Evolutionary conservation across 148 eudicot species (phyloP), one percentile per base, ranked within the genome.

Genomic region (Fagopyrum tataricum): DNA sequence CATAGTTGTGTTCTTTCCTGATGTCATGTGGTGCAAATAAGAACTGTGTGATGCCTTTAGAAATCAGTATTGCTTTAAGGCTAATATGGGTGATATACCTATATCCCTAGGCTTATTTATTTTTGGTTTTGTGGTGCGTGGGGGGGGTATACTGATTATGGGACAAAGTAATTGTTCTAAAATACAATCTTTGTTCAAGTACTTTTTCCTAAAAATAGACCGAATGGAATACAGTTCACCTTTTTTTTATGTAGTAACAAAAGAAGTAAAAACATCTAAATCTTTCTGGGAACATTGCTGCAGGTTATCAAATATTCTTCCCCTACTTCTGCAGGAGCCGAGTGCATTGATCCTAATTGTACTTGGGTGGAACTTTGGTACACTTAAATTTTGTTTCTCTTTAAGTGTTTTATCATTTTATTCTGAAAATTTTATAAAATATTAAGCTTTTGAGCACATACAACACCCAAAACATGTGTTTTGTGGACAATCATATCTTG

Each of bases 361-460:
- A 71, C 82, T 53, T 84, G 87, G 87, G 82, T 84, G 53, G 87
- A 84, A 72, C 87, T 81, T 69, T 84, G 84, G 87, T 84, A 79
- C 73, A 6, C 44, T 13, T 37, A 64, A 15, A 31, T 12, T 31
- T 64, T 37, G 13, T 64, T 64, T 5, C 8, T 4, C 15, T 5
- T 26, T 61, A 31, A 31, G 37, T 31, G 37, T 8, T 61, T 59
- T 24, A 2, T n/a, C 67, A 12, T 61, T 26, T 61, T 12, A 61
- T 39, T 64, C 14, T 39, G 43, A 37, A 4, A 31, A 64, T 18
- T 37, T 41, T 43, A 31, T 39, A 31, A 31, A 2, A 15, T 64
- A 3, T 9, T 64, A 39, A 64, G 8, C 69, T 61, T 24, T 10
- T 61, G 67, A 61, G 40, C 41, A 64, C 26, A 7, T 15, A 64